These are phyloP conservation scores for Ramularia collo-cygni DNA, from an alignment of 2,329 filamentous ascomycete genomes.

Conservation along the genomic window DNA sequence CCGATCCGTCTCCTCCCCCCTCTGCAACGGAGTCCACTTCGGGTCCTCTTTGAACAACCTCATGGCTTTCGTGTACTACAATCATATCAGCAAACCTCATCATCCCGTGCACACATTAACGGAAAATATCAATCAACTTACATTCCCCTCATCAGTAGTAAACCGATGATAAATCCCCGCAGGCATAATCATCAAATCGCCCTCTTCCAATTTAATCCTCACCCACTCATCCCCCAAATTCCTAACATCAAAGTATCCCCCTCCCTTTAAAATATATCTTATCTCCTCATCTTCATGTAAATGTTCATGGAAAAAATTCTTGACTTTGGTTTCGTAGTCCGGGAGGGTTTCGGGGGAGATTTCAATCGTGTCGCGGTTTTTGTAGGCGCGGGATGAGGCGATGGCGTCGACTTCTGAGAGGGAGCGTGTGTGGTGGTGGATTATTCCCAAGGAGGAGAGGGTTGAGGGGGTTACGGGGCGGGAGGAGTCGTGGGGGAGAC, in stretches of 20 bases:
- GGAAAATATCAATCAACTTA: conserved; percentile 46
- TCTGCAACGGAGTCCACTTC: conserved; percentile 93
- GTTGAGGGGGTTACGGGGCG: conserved; percentile 57
- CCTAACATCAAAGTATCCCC: conserved; percentile 89
- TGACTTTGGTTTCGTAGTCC: conserved; percentile 87
- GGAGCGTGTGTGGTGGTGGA: conserved; percentile 63
- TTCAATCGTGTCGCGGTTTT: conserved; percentile 88
- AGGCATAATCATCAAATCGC: conserved; percentile 86
- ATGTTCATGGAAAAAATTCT: conserved; percentile 90
- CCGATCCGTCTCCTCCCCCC: conserved; percentile 65
- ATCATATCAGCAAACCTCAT: conserved; percentile 7
- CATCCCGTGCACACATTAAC: conserved; percentile 10
- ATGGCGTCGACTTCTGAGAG: conserved; percentile 65
- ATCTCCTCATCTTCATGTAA: conserved; percentile 99
- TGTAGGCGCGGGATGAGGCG: conserved; percentile 71
- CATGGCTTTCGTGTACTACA: conserved; percentile 89
- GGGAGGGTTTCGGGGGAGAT: conserved; percentile 81
- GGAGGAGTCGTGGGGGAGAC: conserved; percentile 80
- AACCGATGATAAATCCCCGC: conserved; percentile 97
- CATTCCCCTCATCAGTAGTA: conserved; percentile 85
- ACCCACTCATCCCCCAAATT: conserved; percentile 82
- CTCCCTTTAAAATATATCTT: conserved; percentile 80
- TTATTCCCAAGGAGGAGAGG: conserved; percentile 68
- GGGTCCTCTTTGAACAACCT: conserved; percentile 96
- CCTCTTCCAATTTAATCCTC: conserved; percentile 73